Conservation (phyloP, 2,329 filamentous ascomycete genomes). For the Orbilia quercus region DNA sequence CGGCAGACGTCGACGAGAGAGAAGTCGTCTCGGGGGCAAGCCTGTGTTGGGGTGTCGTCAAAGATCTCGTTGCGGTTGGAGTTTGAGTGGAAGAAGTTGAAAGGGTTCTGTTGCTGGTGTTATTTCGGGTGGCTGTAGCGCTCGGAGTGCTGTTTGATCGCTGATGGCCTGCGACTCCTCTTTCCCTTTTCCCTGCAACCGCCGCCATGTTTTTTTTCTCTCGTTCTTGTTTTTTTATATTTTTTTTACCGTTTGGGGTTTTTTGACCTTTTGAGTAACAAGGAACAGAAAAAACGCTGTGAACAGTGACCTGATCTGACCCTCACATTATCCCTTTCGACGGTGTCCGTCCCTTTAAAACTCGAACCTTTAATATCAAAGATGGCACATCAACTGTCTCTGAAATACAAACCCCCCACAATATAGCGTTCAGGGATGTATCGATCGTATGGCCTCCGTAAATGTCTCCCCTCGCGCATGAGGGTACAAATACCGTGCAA, state of each 20-base stretch:
- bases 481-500: slow-evolving; percentile 7
- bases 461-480: slow-evolving; percentile 26
- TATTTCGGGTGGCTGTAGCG: slow-evolving; percentile 56
- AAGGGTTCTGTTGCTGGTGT: slow-evolving; percentile 47
- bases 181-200: slow-evolving; percentile 48
- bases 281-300: slow-evolving; percentile 23
- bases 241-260: slow-evolving; percentile 24
- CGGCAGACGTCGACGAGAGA: slow-evolving; percentile 22
- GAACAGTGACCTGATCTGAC: slow-evolving; percentile 26
- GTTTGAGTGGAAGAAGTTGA: slow-evolving; percentile 30
- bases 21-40: slow-evolving; percentile 27
- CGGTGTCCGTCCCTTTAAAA: slow-evolving; percentile 40
- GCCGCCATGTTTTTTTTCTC: slow-evolving; percentile 49
- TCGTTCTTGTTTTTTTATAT: slow-evolving; percentile 11
- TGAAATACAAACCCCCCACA: slow-evolving; percentile 37
- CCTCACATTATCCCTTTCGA: slow-evolving; percentile 53
- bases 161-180: slow-evolving; percentile 47
- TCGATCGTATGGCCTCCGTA: slow-evolving; percentile 21
- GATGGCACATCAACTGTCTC: slow-evolving; percentile 49
- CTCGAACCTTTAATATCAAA: slow-evolving; percentile 49
- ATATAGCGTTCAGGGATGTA: slow-evolving; percentile 49
- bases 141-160: slow-evolving; percentile 53
- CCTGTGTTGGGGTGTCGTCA: slow-evolving; percentile 39
- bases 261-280: slow-evolving; percentile 27
- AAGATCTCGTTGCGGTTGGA: slow-evolving; percentile 16